phyloP scores from a whole-genome alignment of 2,329 filamentous ascomycete genomes.

The Didymella sp. region DNA sequence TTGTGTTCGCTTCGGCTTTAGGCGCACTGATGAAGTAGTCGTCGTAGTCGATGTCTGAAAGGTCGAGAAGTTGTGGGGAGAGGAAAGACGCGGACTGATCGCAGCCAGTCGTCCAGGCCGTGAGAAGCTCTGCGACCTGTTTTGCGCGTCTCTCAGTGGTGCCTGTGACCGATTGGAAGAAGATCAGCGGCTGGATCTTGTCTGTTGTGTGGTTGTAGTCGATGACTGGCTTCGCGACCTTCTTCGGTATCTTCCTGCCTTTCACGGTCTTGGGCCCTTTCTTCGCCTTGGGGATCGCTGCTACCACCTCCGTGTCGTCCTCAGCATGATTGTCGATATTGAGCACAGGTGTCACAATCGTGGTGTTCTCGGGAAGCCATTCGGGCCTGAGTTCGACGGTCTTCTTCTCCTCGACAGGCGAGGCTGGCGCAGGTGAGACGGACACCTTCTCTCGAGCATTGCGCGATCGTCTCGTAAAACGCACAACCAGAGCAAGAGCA shows the following conservation, averaged over 20 bases:
- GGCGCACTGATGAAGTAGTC: conserved; percentile 87
- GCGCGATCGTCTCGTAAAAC: conserved; percentile 38
- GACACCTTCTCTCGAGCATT: conserved; percentile 39
- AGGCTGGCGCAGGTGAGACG: conserved; percentile 40
- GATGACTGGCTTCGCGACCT: conserved; percentile 24
- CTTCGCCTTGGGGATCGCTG: conserved; percentile 33
- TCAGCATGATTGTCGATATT: conserved; percentile 43
- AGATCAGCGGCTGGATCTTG: conserved; percentile 76
- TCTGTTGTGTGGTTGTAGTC: conserved; percentile 42
- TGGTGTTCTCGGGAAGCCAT: conserved; percentile 48
- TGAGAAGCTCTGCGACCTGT: conserved; percentile 65
- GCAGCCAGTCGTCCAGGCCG: conserved; percentile 48
- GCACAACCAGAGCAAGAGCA: conserved; percentile 40
- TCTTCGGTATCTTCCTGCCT: conserved; percentile 42
- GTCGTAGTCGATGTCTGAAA: conserved; percentile 89
- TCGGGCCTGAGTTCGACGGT: conserved; percentile 40
- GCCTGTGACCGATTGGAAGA: conserved; percentile 88
- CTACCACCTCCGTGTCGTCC: conserved; percentile 30
- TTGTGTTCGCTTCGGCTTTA: conserved; percentile 61
- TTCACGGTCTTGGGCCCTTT: conserved; percentile 50
- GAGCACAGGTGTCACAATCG: conserved; percentile 26
- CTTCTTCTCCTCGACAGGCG: conserved; percentile 45
- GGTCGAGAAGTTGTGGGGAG: conserved; percentile 72
- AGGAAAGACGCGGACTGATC: conserved; percentile 52
- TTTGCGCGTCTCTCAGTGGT: conserved; percentile 78